phyloP scores from a whole-genome alignment of 2,329 filamentous ascomycete species.

The Didymella lethalis region DNA sequence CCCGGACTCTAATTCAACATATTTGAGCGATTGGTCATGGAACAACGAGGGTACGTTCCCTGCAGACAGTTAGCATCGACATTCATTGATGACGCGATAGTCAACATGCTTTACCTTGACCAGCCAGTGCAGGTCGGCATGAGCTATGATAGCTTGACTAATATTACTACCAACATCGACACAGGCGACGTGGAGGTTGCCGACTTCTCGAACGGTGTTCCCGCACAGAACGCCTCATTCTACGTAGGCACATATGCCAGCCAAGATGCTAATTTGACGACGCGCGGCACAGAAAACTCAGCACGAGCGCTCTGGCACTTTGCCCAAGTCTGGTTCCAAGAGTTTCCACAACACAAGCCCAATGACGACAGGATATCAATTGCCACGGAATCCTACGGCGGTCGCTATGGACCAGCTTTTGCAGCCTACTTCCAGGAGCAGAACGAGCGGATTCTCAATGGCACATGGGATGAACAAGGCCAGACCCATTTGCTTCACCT shows the following conservation, averaged over 20 bases:
- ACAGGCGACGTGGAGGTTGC: conserved; percentile 30
- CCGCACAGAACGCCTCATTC: conserved; percentile 15
- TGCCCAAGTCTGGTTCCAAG: conserved; percentile 29
- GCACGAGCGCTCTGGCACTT: conserved; percentile 31
- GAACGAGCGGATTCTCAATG: conserved; percentile 58
- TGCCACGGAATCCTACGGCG: conserved; percentile 58
- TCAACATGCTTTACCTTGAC: conserved; percentile 68
- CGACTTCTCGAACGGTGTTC: conserved; percentile 23
- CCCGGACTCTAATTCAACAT: conserved; percentile 59
- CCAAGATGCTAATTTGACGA: conserved; percentile 53
- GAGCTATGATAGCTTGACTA: conserved; percentile 45
- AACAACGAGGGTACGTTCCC: conserved; percentile 59
- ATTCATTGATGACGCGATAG: conserved; percentile 24
- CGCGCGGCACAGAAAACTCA: conserved; percentile 52
- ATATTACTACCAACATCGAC: conserved; percentile 46
- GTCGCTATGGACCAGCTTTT: conserved; percentile 63
- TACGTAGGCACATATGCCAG: conserved; percentile 52
- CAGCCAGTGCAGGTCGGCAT: conserved; percentile 69
- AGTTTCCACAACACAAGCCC: conserved; percentile 32
- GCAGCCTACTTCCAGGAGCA: conserved; percentile 61
- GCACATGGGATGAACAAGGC: conserved; percentile 34
- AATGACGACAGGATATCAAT: conserved; percentile 31
- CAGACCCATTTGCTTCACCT: conserved; percentile 51
- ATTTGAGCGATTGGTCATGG: conserved; percentile 67
- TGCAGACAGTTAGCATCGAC: neutral